A percentile compares a stretch with the other conserved stretches of the same genome.
Conservation (phyloP, 176 grass and related monocot species). For the Triticum timopheevii region DNA sequence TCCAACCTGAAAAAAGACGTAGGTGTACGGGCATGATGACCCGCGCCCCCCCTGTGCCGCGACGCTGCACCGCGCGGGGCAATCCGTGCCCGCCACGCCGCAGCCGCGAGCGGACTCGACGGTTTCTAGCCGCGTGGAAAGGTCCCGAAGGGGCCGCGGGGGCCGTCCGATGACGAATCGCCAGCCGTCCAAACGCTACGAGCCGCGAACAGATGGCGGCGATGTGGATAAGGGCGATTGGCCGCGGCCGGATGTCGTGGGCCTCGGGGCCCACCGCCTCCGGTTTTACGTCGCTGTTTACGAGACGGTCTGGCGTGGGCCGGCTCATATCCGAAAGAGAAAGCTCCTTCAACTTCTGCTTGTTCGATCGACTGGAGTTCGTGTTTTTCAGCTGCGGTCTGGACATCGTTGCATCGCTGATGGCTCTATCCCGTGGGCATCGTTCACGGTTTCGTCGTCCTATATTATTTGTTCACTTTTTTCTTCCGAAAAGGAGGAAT, state of each 20-base stretch:
- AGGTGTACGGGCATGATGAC: not conserved
- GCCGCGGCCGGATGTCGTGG: slow-evolving; percentile 32
- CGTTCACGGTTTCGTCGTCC: not conserved
- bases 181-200: slow-evolving; percentile 12
- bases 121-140: not conserved
- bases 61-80: not conserved
- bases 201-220: not conserved
- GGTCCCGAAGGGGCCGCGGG: not conserved
- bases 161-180: slow-evolving; percentile 26
- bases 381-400: not conserved
- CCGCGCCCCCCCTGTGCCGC: not conserved
- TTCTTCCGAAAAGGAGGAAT: too few species aligned
- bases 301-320: not conserved
- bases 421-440: not conserved
- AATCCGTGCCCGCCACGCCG: not conserved
- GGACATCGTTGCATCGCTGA: not conserved
- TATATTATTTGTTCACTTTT: not conserved
- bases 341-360: not conserved
- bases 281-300: not conserved
- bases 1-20: fast-evolving
- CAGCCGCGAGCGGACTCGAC: not conserved
- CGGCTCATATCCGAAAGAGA: not conserved
- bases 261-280: too few species aligned
- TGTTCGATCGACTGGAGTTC: not conserved
- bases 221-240: slow-evolving; percentile 59